These are phyloP conservation scores for Warburgia ugandensis DNA, from an alignment of 164 flowering plant genomes.

Conservation along the genomic window DNA sequence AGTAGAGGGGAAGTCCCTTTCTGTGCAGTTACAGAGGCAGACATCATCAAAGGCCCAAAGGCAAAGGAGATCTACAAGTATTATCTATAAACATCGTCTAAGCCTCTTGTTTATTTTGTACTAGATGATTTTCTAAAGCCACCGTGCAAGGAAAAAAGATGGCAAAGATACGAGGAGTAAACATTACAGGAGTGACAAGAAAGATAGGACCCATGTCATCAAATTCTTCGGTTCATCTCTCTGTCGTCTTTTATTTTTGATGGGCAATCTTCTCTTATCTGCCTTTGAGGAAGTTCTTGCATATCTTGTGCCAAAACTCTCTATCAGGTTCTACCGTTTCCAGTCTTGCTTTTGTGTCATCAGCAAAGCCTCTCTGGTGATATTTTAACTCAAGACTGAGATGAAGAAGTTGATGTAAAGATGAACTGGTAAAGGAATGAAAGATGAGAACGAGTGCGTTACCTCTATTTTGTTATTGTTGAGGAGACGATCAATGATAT, in stretches of 20 bases:
- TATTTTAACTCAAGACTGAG: neutral
- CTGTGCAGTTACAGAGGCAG: too few relatives aligned
- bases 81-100: too few relatives aligned
- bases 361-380: conserved; percentile 41
- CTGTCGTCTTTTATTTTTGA: too few relatives aligned
- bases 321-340: conserved; percentile 48
- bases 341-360: conserved; percentile 36
- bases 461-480: conserved; percentile 39
- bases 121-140: too few relatives aligned
- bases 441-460: neutral
- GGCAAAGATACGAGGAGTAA: too few relatives aligned
- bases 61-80: too few relatives aligned
- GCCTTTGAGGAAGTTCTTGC: conserved; percentile 50
- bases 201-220: neutral
- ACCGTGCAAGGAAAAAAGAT: too few relatives aligned
- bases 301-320: conserved; percentile 47
- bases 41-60: too few relatives aligned
- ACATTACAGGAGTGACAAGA: too few relatives aligned
- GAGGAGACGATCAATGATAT: conserved; percentile 59
- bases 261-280: neutral
- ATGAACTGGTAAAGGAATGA: neutral
- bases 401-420: neutral
- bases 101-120: too few relatives aligned
- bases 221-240: too few relatives aligned
- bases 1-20: too few relatives aligned